A percentile compares a stretch with the other conserved stretches of the same genome.
Evolutionary conservation across 1,139 yeast species (phyloP).

Genomic region (Pichia sp.): DNA sequence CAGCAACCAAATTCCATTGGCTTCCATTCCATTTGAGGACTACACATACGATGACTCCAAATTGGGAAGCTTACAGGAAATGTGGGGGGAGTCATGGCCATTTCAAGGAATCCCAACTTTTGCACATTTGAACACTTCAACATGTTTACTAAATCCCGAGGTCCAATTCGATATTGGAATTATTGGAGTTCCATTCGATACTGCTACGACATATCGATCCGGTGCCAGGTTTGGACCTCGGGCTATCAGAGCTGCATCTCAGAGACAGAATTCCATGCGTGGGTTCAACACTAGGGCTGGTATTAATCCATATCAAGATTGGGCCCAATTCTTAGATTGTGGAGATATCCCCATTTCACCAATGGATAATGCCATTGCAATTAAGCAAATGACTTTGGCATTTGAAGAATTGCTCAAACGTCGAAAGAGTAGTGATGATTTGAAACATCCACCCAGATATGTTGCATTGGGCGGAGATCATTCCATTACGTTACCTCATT

Average conservation of each 20-base stretch:
- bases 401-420: conserved; percentile 48
- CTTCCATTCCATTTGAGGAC: too few species aligned
- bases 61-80: too few species aligned
- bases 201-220: conserved; percentile 65
- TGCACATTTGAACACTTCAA: conserved; percentile 58
- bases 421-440: conserved; percentile 26
- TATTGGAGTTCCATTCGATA: conserved; percentile 73
- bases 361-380: conserved; percentile 64
- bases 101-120: conserved; percentile 66
- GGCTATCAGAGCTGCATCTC: conserved; percentile 66
- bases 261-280: conserved; percentile 57
- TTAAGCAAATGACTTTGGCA: conserved; percentile 63
- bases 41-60: too few species aligned
- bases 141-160: conserved; percentile 47
- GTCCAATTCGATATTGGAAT: conserved; percentile 54
- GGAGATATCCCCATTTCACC: conserved; percentile 81
- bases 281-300: conserved; percentile 66
- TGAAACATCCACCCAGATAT: conserved; percentile 54
- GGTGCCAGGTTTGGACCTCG: conserved; percentile 82
- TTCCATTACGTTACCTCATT: conserved; percentile 61
- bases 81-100: conserved; percentile 64
- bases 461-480: conserved; percentile 78
- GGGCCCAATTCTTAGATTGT: conserved; percentile 70
- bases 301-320: conserved; percentile 54
- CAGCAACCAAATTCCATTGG: too few species aligned